phyloP scores from a whole-genome alignment of 495 filamentous ascomycete species.

The Schizothecium vesticola region DNA sequence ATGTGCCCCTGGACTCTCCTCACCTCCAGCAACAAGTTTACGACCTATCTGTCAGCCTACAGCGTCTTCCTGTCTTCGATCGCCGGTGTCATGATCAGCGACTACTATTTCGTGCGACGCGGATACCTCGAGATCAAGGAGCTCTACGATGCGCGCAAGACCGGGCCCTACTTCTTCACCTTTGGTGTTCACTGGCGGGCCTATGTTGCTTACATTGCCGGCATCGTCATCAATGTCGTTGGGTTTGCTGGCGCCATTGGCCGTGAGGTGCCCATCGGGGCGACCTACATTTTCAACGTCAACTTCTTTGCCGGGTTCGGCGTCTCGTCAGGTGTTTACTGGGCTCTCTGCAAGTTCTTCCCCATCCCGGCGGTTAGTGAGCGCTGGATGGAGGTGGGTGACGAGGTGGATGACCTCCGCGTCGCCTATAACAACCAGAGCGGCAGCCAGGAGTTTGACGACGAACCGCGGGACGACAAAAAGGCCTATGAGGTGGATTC shows the following conservation, averaged over 20 bases:
- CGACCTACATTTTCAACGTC: slow-evolving; percentile 81
- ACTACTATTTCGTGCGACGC: slow-evolving; percentile 84
- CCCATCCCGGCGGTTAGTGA: slow-evolving; percentile 71
- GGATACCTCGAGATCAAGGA: slow-evolving; percentile 77
- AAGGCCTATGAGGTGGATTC: not conserved
- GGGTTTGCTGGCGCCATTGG: slow-evolving; percentile 85
- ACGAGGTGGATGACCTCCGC: slow-evolving; percentile 51
- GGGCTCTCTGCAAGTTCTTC: slow-evolving; percentile 56
- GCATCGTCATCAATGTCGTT: slow-evolving; percentile 88
- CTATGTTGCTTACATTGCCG: slow-evolving; percentile 76
- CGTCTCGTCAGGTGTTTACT: slow-evolving; percentile 65
- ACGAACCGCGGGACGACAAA: slow-evolving; percentile 8
- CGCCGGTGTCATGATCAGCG: slow-evolving; percentile 80
- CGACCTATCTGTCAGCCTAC: slow-evolving; percentile 90
- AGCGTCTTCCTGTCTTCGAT: slow-evolving; percentile 94
- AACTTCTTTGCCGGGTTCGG: slow-evolving; percentile 87
- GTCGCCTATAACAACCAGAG: slow-evolving; percentile 40
- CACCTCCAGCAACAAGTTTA: slow-evolving; percentile 76
- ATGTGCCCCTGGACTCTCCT: slow-evolving; percentile 91
- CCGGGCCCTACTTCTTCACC: slow-evolving; percentile 66
- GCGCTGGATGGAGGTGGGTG: slow-evolving; percentile 76
- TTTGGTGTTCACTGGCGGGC: slow-evolving; percentile 77
- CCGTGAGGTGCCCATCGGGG: slow-evolving; percentile 60
- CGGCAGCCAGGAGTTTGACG: slow-evolving; percentile 17
- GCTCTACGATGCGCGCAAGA: slow-evolving; percentile 67